Conservation (phyloP, 2,329 filamentous ascomycete genomes). For the Metarhizium robertsii region DNA sequence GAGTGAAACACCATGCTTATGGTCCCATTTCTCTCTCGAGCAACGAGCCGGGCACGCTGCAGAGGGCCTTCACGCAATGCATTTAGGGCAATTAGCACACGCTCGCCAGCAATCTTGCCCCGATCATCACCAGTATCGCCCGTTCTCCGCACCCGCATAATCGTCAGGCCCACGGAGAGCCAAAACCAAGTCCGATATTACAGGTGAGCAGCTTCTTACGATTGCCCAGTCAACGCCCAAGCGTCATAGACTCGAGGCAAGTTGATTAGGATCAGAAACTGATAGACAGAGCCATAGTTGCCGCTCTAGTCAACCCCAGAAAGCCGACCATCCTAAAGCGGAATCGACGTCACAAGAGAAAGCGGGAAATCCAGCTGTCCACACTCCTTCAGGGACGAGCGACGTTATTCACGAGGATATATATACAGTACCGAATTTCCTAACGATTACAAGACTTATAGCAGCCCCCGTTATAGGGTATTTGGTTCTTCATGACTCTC, state of each 20-base stretch:
- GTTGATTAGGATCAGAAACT: background rate
- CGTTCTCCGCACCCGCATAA: no score
- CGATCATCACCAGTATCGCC: background rate
- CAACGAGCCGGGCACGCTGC: background rate
- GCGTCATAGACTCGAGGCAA: background rate
- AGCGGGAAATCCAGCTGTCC: background rate
- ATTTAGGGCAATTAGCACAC: background rate
- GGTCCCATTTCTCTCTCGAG: background rate
- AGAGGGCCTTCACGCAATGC: background rate
- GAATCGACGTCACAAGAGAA: background rate
- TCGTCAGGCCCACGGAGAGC: background rate
- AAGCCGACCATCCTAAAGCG: background rate
- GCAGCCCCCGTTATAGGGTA: constrained; percentile 83
- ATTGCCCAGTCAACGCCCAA: background rate
- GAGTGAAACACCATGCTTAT: background rate
- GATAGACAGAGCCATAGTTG: background rate
- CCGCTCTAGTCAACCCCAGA: background rate
- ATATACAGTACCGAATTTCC: constrained; percentile 89
- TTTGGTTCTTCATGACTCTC: constrained; percentile 73
- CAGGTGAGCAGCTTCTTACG: background rate
- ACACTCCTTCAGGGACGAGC: background rate
- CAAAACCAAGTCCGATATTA: background rate
- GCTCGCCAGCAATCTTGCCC: background rate
- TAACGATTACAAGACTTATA: constrained; percentile 78
- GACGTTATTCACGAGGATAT: constrained; percentile 67